These are phyloP conservation scores for Phytophthora brassicae DNA, from an alignment of 352 stramenopile species.

Conservation along the genomic window DNA sequence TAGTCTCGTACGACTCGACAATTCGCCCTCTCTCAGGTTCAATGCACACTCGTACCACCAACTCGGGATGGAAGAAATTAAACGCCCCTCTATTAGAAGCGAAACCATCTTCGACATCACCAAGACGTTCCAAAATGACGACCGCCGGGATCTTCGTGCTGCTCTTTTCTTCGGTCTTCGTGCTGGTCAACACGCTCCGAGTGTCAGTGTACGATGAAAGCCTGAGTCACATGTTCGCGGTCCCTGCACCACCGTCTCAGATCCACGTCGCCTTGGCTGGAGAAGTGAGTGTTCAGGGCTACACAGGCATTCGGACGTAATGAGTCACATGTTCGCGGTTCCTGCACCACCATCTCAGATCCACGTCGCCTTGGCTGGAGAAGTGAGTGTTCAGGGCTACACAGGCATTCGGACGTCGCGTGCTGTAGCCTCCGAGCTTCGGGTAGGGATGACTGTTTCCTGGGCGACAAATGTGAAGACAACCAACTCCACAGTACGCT, in stretches of 20 bases:
- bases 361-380: constrained; percentile 47
- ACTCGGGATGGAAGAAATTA: constrained; percentile 1
- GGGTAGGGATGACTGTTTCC: constrained; percentile 56
- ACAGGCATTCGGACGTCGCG: constrained; percentile 6
- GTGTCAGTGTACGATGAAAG: constrained; percentile 32
- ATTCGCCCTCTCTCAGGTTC: constrained; percentile 21
- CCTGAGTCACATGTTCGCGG: background rate
- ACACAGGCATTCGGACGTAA: constrained; percentile 10
- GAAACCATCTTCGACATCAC: constrained; percentile 4
- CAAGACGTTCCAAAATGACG: constrained; percentile 19
- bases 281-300: constrained; percentile 24
- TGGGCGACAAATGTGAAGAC: constrained; percentile 54
- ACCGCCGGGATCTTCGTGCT: constrained; percentile 17
- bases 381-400: constrained; percentile 23
- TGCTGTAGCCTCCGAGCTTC: background rate
- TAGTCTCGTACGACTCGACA: constrained; percentile 18
- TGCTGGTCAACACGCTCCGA: constrained; percentile 16
- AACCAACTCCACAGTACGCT: constrained; percentile 48
- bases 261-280: constrained; percentile 51
- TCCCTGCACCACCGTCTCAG: constrained; percentile 20
- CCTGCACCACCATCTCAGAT: constrained; percentile 42
- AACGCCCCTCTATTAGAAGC: constrained; percentile 4
- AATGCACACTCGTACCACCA: constrained; percentile 14
- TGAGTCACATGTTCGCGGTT: too few species aligned
- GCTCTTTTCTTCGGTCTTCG: constrained; percentile 22